phyloP scores from a whole-genome alignment of 345 rosid genomes.

The Firmiana major region DNA sequence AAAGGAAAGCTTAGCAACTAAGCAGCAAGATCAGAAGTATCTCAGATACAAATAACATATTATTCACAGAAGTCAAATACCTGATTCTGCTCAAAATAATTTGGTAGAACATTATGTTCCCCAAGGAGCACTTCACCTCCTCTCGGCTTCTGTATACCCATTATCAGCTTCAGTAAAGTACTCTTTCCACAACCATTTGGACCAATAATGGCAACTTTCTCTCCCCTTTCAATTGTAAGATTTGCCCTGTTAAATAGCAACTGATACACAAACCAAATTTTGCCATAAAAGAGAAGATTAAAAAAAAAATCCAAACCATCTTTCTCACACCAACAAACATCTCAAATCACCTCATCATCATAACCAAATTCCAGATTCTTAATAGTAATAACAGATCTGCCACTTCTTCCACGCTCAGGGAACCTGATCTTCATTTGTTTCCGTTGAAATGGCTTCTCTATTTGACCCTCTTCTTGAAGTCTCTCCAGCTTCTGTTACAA shows the following conservation, averaged over 20 bases:
- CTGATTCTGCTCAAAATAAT: constrained; percentile 99
- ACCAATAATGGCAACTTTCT: constrained; percentile 84
- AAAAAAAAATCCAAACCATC: neutral
- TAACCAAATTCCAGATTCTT: constrained; percentile 73
- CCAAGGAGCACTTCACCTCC: constrained; percentile 76
- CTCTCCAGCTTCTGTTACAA: constrained; percentile 70
- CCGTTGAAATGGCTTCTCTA: constrained; percentile 89
- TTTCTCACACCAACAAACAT: neutral
- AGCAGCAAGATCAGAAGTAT: neutral
- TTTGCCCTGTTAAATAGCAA: constrained; percentile 64
- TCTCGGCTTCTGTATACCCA: constrained; percentile 70
- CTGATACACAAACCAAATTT: constrained; percentile 34
- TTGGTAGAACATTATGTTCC: constrained; percentile 90
- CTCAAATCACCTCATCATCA: constrained; percentile 62
- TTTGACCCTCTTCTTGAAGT: constrained; percentile 72
- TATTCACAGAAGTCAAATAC: constrained; percentile 28
- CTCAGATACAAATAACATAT: neutral
- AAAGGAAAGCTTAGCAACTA: neutral
- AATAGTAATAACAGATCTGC: constrained; percentile 57
- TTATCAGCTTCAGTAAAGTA: constrained; percentile 75
- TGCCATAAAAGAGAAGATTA: constrained; percentile 11
- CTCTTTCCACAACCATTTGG: constrained; percentile 98
- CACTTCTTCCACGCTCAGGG: constrained; percentile 94
- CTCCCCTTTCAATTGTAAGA: constrained; percentile 76
- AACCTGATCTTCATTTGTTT: constrained; percentile 94